Conservation (phyloP, 495 filamentous ascomycete species). For the Penicillium macrosclerotiorum region DNA sequence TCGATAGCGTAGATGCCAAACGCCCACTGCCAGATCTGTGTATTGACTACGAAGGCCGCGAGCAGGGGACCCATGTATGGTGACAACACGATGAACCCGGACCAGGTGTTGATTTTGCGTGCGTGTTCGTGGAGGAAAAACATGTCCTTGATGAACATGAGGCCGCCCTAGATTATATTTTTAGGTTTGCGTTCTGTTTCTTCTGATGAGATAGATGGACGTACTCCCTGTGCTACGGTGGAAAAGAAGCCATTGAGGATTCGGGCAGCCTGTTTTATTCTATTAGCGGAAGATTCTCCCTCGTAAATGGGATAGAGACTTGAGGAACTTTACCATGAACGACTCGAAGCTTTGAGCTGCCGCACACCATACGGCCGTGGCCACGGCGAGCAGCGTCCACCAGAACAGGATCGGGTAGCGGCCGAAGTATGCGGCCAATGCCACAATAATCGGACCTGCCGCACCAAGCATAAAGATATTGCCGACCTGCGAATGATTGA, state of each 20-base stretch:
- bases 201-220: slow-evolving; percentile 5
- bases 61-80: slow-evolving; percentile 62
- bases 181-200: too few species aligned
- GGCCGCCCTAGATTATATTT: slow-evolving; percentile 34
- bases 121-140: slow-evolving; percentile 65
- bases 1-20: slow-evolving; percentile 55
- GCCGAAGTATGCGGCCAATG: slow-evolving; percentile 15
- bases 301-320: too few species aligned
- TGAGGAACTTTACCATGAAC: slow-evolving; percentile 43
- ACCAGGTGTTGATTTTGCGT: slow-evolving; percentile 64
- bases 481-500: too few species aligned
- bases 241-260: slow-evolving; percentile 65
- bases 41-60: slow-evolving; percentile 55
- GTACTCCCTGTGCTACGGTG: slow-evolving; percentile 49
- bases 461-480: slow-evolving; percentile 17
- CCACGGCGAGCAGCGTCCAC: slow-evolving; percentile 10
- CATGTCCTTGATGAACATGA: slow-evolving; percentile 65
- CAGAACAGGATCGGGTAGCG: slow-evolving; percentile 12
- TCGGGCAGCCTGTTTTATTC: slow-evolving; percentile 49
- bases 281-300: too few species aligned
- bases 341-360: slow-evolving; percentile 51
- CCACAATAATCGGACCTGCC: slow-evolving; percentile 13
- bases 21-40: slow-evolving; percentile 48
- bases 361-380: slow-evolving; percentile 45
- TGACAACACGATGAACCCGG: slow-evolving; percentile 49